Base-by-base conservation (phyloP, 805 yeast species). In the fission yeast (Schizosaccharomyces pombe) region DNA sequence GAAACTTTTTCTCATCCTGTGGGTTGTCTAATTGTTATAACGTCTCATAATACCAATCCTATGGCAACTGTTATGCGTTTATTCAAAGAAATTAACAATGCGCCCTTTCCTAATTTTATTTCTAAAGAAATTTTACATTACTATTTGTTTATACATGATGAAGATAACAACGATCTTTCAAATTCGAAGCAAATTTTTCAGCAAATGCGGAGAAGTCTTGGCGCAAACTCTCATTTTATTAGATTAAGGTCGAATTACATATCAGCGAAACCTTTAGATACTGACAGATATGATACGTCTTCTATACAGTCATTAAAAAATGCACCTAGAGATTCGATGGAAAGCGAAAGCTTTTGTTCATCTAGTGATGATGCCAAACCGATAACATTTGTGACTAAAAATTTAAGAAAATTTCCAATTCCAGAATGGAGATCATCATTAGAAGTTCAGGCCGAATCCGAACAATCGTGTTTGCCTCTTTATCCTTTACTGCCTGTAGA, bases 1-100 rank as follows among this genome's bases (percentile, higher is more conserved):
- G 96, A 89, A 64, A 79, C 85, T 4, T 79, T 86, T 64, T 79
- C 82, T 59, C 95, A 87, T 63, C 96, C 96, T 0, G 75, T 85
- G 1, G 74, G 84, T 2, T 82, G 86, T 47, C 63, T 89, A 12
- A 72, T 85, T 53, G 79, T 80, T 0, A 70, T 85, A 2, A 75
- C 84, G 24, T 71, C 76, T 24, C 58, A 66, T 12, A 83, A 79
- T 32, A 78, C 75, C 11, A 65, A 67, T n/a, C 78, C 91, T 4
- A 72, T 81, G 54, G 74, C 73, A 19, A 63, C 77, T 39, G 66
- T 84, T 24, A 74, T 77, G 2, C 68, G 70, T 32, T 60, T 67
- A 51, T 80, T 75, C 65, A 75, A 72, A 58, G 70, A 67, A 40
- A 63, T 69, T 34, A 65, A 65, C 55, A 67, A 64, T 28, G 60